A percentile compares a stretch with the other conserved stretches of the same genome.
Conservation (phyloP, 2,329 filamentous ascomycete species). For the Colletotrichum gloeosporioides region DNA sequence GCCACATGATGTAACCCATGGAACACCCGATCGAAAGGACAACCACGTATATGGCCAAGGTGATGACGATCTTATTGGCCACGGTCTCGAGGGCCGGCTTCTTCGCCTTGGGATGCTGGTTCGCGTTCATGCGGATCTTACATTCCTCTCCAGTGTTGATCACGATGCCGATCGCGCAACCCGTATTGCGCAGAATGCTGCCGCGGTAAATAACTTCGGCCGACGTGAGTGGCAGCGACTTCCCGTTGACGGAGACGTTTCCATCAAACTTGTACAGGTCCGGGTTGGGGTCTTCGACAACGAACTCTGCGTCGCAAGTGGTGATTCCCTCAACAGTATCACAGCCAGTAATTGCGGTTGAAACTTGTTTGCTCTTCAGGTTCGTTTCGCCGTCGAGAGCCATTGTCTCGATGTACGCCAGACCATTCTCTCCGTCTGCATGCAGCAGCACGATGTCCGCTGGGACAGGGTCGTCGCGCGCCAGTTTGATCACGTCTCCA, state of each 20-base stretch:
- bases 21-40: conserved; percentile 81
- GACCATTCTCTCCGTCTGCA: conserved; percentile 75
- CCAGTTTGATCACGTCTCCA: conserved; percentile 53
- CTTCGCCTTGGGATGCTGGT: conserved; percentile 85
- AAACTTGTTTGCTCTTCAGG: conserved; percentile 76
- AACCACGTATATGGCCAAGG: conserved; percentile 81
- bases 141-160: conserved; percentile 92
- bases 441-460: conserved; percentile 84
- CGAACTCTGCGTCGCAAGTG: conserved; percentile 64
- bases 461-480: conserved; percentile 78
- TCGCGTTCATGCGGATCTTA: conserved; percentile 92
- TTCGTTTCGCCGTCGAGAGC: conserved; percentile 84
- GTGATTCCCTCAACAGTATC: conserved; percentile 58
- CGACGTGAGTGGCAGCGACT: conserved; percentile 74
- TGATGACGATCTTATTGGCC: conserved; percentile 81
- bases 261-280: conserved; percentile 81
- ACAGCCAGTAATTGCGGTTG: conserved; percentile 66
- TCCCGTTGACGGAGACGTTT: conserved; percentile 61
- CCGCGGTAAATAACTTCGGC: conserved; percentile 87
- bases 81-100: conserved; percentile 77
- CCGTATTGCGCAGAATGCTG: conserved; percentile 83
- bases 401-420: conserved; percentile 88
- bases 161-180: conserved; percentile 74
- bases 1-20: conserved; percentile 83
- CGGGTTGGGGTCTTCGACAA: conserved; percentile 78